These are phyloP conservation scores for Emergomyces pasteurianus DNA, from an alignment of 2,329 filamentous ascomycete species.

Conservation along the genomic window DNA sequence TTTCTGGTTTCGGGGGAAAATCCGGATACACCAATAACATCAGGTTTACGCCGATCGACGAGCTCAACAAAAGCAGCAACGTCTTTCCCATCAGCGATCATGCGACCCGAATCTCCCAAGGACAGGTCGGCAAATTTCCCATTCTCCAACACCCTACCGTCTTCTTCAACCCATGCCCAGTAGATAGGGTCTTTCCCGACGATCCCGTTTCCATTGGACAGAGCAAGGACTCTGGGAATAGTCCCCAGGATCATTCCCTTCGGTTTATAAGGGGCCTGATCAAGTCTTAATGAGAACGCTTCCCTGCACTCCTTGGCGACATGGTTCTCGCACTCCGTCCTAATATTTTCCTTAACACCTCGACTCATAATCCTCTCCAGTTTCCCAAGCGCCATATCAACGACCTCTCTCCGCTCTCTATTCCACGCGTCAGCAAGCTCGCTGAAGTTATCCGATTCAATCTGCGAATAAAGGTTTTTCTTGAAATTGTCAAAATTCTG, in stretches of 20 bases:
- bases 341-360: slow-evolving; percentile 87
- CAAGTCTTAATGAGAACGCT: slow-evolving; percentile 76
- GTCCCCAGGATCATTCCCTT: slow-evolving; percentile 86
- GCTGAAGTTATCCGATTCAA: slow-evolving; percentile 90
- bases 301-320: slow-evolving; percentile 81
- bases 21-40: slow-evolving; percentile 81
- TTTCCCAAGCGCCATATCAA: slow-evolving; percentile 70
- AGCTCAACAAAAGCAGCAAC: slow-evolving; percentile 65
- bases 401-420: slow-evolving; percentile 67
- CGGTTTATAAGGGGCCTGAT: slow-evolving; percentile 92
- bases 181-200: slow-evolving; percentile 64
- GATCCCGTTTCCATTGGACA: slow-evolving; percentile 76
- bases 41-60: slow-evolving; percentile 66
- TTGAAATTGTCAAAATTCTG: slow-evolving; percentile 66
- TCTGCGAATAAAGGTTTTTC: slow-evolving; percentile 64
- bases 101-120: slow-evolving; percentile 52
- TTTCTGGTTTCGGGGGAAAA: slow-evolving; percentile 78
- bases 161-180: slow-evolving; percentile 90
- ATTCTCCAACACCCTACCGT: slow-evolving; percentile 77
- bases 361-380: slow-evolving; percentile 76
- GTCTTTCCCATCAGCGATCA: slow-evolving; percentile 51
- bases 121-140: slow-evolving; percentile 75
- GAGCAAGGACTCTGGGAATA: slow-evolving; percentile 68
- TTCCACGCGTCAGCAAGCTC: slow-evolving; percentile 95
- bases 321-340: slow-evolving; percentile 86